Conservation (phyloP, 495 filamentous ascomycete species). For the Xylaria cubensis region DNA sequence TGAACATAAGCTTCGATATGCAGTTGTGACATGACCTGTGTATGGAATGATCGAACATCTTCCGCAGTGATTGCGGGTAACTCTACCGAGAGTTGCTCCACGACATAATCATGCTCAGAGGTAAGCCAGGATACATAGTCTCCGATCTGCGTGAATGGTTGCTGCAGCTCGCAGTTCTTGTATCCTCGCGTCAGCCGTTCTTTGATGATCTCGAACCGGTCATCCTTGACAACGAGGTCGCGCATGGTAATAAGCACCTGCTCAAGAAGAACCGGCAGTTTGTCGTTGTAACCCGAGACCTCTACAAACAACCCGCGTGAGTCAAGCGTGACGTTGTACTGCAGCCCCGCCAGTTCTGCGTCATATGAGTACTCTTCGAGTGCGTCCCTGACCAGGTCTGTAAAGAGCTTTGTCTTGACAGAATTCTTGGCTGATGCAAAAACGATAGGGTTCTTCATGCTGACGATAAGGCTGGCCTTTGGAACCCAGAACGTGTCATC, state of each 20-base stretch:
- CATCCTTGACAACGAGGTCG: conserved; percentile 79
- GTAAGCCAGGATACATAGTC: conserved; percentile 83
- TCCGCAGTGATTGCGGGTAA: conserved; percentile 74
- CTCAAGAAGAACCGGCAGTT: conserved; percentile 87
- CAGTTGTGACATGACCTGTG: conserved; percentile 79
- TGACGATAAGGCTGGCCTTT: conserved; percentile 84
- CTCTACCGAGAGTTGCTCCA: conserved; percentile 81
- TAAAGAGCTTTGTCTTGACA: conserved; percentile 82
- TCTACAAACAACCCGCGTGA: conserved; percentile 77
- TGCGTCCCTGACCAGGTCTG: conserved; percentile 86
- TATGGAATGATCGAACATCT: conserved; percentile 78
- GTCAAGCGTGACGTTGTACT: conserved; percentile 77
- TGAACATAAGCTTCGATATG: conserved; percentile 89
- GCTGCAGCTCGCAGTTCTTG: conserved; percentile 84
- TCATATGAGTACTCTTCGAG: conserved; percentile 96
- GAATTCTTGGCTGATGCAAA: conserved; percentile 77
- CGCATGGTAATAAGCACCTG: conserved; percentile 89
- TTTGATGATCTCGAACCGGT: conserved; percentile 90
- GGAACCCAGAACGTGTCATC: conserved; percentile 99
- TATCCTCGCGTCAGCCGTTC: conserved; percentile 78
- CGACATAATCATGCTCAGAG: conserved; percentile 76
- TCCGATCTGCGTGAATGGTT: conserved; percentile 90
- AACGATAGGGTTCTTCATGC: conserved; percentile 77
- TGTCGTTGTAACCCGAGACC: conserved; percentile 93
- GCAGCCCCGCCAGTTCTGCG: conserved; percentile 89